Conservation (phyloP, 2,329 filamentous ascomycete genomes). For the Fusarium continuum region DNA sequence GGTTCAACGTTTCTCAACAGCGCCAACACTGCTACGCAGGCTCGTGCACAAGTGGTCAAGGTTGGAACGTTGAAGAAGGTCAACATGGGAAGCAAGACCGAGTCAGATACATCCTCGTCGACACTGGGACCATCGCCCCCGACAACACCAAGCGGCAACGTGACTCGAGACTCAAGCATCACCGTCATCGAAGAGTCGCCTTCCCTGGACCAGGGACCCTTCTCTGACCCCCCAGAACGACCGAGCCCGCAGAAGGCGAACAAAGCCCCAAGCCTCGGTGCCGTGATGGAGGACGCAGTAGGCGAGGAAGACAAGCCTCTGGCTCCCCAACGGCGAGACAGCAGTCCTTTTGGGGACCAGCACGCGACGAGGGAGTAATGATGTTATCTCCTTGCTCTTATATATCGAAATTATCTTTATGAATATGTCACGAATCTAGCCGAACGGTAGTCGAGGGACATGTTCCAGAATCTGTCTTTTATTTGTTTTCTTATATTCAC, state of each 20-base stretch:
- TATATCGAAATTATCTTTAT: slow-evolving; percentile 27
- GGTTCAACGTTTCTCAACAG: slow-evolving; percentile 75
- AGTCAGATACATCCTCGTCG: slow-evolving; percentile 46
- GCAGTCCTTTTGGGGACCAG: slow-evolving; percentile 67
- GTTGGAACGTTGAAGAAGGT: slow-evolving; percentile 63
- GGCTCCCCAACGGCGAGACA: slow-evolving; percentile 45
- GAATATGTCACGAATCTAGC: slow-evolving; percentile 36
- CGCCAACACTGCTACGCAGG: slow-evolving; percentile 66
- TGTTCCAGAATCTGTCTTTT: slow-evolving; percentile 27
- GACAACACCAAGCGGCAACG: slow-evolving; percentile 34
- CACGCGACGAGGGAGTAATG: slow-evolving; percentile 62
- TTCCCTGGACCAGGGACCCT: slow-evolving; percentile 64
- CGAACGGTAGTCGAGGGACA: slow-evolving; percentile 14
- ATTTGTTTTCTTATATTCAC: slow-evolving; percentile 27
- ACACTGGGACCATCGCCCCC: slow-evolving; percentile 31
- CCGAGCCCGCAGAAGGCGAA: slow-evolving; percentile 41
- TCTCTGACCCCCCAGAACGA: slow-evolving; percentile 62
- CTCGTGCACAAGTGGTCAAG: slow-evolving; percentile 68
- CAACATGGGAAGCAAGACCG: slow-evolving; percentile 50
- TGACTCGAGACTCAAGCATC: slow-evolving; percentile 53
- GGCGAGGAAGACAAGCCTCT: slow-evolving; percentile 48
- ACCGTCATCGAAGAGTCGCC: slow-evolving; percentile 63
- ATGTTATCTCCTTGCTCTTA: slow-evolving; percentile 1
- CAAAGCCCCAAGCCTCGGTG: slow-evolving; percentile 60
- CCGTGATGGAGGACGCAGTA: slow-evolving; percentile 63